A percentile compares a stretch with the other conserved stretches of the same genome.
Conservation (phyloP, 345 rosid genomes). For the Tarenaya hassleriana region DNA sequence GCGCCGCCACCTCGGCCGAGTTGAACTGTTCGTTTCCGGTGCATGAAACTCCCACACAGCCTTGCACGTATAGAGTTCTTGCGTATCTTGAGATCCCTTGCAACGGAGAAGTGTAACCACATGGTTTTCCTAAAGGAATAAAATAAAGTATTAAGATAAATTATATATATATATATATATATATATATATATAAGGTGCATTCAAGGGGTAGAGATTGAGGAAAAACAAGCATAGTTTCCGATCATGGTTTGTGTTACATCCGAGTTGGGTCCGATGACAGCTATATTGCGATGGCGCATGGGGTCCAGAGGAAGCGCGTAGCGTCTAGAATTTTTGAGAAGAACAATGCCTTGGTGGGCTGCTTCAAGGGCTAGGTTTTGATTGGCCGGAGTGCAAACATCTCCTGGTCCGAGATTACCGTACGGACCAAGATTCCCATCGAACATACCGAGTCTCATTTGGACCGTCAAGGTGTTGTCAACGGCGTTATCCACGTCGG, state of each 20-base stretch:
- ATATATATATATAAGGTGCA: too few species aligned
- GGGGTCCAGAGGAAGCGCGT: constrained; percentile 59
- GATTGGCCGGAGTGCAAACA: constrained; percentile 67
- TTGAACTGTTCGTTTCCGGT: constrained; percentile 33
- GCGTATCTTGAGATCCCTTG: constrained; percentile 64
- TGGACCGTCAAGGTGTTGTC: constrained; percentile 78
- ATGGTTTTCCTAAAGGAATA: constrained; percentile 77
- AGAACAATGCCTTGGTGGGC: constrained; percentile 86
- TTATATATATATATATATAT: too few species aligned
- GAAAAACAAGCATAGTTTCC: constrained; percentile 99
- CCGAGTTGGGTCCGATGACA: constrained; percentile 91
- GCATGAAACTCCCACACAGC: constrained; percentile 63
- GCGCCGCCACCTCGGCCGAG: constrained; percentile 53
- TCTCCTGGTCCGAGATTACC: constrained; percentile 74
- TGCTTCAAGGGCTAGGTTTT: constrained; percentile 68
- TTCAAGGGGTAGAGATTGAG: too few species aligned
- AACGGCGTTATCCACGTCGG: constrained; percentile 54
- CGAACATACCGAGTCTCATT: constrained; percentile 94
- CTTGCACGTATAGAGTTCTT: constrained; percentile 45
- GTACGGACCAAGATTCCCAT: constrained; percentile 66
- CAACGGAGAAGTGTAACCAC: constrained; percentile 59
- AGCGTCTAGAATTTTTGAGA: constrained; percentile 40
- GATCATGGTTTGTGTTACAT: constrained; percentile 83
- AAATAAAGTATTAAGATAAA: too few species aligned
- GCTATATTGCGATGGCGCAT: constrained; percentile 52